phyloP scores from a whole-genome alignment of 805 yeast genomes.

The Wickerhamiella nectarea region DNA sequence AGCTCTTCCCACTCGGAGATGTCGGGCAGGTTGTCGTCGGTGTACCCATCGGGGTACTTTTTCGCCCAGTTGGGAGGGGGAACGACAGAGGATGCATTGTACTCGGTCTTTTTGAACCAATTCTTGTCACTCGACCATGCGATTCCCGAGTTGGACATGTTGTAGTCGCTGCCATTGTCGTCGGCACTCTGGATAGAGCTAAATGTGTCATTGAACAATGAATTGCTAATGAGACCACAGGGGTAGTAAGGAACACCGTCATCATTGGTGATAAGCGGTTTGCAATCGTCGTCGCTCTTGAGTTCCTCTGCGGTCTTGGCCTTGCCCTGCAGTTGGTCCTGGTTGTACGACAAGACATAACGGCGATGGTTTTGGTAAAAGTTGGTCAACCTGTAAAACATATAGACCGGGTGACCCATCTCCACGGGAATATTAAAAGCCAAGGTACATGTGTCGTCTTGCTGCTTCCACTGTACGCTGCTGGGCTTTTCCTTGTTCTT shows the following conservation, averaged over 20 bases:
- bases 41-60: slow-evolving; percentile 76
- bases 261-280: slow-evolving; percentile 37
- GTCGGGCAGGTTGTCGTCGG: slow-evolving; percentile 66
- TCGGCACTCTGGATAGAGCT: slow-evolving; percentile 28
- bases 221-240: slow-evolving; percentile 90
- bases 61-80: slow-evolving; percentile 92
- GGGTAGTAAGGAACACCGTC: slow-evolving; percentile 67
- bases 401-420: slow-evolving; percentile 53
- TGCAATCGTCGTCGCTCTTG: slow-evolving; percentile 39
- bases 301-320: slow-evolving; percentile 44
- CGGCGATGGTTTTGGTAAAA: slow-evolving; percentile 92
- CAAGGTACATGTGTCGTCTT: slow-evolving; percentile 43
- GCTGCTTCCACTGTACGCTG: slow-evolving; percentile 54
- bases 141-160: slow-evolving; percentile 45
- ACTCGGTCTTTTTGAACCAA: slow-evolving; percentile 59
- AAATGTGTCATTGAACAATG: slow-evolving; percentile 80
- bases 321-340: slow-evolving; percentile 65
- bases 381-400: slow-evolving; percentile 78
- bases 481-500: slow-evolving; percentile 28
- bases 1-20: slow-evolving; percentile 65
- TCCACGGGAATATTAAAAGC: slow-evolving; percentile 61
- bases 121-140: slow-evolving; percentile 75
- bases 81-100: slow-evolving; percentile 53
- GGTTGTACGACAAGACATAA: slow-evolving; percentile 74
- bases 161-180: slow-evolving; percentile 25